Conservation (phyloP, 495 filamentous ascomycete species). For the Hyaloscypha hepaticicola region DNA sequence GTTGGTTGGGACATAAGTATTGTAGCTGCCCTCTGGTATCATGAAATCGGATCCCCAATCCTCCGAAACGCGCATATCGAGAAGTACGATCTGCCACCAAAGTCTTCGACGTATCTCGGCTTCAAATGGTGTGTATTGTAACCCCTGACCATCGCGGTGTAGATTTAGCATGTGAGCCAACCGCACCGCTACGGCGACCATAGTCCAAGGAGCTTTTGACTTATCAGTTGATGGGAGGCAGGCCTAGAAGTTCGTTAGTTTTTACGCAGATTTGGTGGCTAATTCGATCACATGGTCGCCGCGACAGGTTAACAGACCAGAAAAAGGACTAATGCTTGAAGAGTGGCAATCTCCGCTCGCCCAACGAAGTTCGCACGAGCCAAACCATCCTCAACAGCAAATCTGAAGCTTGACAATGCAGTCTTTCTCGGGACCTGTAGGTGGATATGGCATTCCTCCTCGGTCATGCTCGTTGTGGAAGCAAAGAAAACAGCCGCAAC, state of each 20-base stretch:
- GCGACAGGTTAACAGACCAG: slow-evolving; percentile 32
- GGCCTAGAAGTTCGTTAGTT: too few species aligned
- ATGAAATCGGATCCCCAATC: slow-evolving; percentile 78
- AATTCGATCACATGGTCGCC: background rate
- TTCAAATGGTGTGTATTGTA: slow-evolving; percentile 69
- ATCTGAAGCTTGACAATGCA: slow-evolving; percentile 63
- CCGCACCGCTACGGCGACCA: too few species aligned
- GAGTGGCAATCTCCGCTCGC: slow-evolving; percentile 65
- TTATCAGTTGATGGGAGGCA: too few species aligned
- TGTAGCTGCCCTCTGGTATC: slow-evolving; percentile 64
- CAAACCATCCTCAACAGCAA: slow-evolving; percentile 73
- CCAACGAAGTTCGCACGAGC: slow-evolving; percentile 69
- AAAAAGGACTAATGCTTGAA: slow-evolving; percentile 78
- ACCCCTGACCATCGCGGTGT: slow-evolving; percentile 73
- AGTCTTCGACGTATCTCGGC: slow-evolving; percentile 78
- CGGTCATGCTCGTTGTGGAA: too few species aligned
- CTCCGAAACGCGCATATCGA: slow-evolving; percentile 75
- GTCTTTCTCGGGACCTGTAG: slow-evolving; percentile 47
- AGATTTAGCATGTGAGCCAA: slow-evolving; percentile 74
- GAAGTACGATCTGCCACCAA: slow-evolving; percentile 75
- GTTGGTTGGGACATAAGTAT: slow-evolving; percentile 69
- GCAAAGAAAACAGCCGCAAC: too few species aligned
- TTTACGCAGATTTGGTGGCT: slow-evolving; percentile 62
- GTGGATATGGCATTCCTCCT: too few species aligned
- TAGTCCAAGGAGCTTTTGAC: too few species aligned